Evolutionary conservation across 495 filamentous ascomycete species (phyloP).

Genomic region (Achaetomiella virescens): DNA sequence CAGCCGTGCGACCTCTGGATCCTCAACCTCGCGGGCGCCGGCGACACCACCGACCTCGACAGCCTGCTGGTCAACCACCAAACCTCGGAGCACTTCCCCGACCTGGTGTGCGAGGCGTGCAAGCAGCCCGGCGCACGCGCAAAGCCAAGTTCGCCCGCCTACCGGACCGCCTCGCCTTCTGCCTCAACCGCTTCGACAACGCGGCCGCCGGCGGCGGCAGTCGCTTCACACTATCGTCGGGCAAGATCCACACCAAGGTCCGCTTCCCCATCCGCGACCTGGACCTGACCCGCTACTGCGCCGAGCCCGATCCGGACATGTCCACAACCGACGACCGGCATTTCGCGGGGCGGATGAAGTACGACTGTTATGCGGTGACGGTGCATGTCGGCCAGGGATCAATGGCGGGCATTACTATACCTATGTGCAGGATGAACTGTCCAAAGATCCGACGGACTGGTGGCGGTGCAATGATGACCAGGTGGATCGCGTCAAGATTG

Average conservation of each 20-base stretch:
- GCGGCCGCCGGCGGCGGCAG: not conserved
- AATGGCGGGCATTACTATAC: slow-evolving; percentile 41
- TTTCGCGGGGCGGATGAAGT: slow-evolving; percentile 26
- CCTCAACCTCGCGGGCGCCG: slow-evolving; percentile 13
- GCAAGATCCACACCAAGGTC: slow-evolving; percentile 27
- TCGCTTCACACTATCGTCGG: not conserved
- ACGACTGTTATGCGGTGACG: slow-evolving; percentile 44
- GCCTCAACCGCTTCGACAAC: slow-evolving; percentile 25
- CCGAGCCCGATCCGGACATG: slow-evolving; percentile 17
- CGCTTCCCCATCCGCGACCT: slow-evolving; percentile 32
- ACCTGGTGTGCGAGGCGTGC: slow-evolving; percentile 27
- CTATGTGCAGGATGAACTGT: slow-evolving; percentile 30
- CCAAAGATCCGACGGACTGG: slow-evolving; percentile 28
- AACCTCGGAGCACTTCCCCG: slow-evolving; percentile 12
- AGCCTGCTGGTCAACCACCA: slow-evolving; percentile 17
- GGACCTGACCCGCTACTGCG: slow-evolving; percentile 31
- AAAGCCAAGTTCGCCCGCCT: slow-evolving; percentile 27
- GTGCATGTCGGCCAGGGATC: slow-evolving; percentile 26
- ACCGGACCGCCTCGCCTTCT: slow-evolving; percentile 31
- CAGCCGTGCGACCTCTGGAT: slow-evolving; percentile 21
- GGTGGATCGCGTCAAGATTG: slow-evolving; percentile 27
- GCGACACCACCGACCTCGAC: slow-evolving; percentile 17
- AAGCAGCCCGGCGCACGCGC: slow-evolving; percentile 27
- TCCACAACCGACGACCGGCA: slow-evolving; percentile 16
- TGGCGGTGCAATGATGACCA: slow-evolving; percentile 27